phyloP scores from a whole-genome alignment of 495 filamentous ascomycete genomes.

The Ascodesmis nigricans region DNA sequence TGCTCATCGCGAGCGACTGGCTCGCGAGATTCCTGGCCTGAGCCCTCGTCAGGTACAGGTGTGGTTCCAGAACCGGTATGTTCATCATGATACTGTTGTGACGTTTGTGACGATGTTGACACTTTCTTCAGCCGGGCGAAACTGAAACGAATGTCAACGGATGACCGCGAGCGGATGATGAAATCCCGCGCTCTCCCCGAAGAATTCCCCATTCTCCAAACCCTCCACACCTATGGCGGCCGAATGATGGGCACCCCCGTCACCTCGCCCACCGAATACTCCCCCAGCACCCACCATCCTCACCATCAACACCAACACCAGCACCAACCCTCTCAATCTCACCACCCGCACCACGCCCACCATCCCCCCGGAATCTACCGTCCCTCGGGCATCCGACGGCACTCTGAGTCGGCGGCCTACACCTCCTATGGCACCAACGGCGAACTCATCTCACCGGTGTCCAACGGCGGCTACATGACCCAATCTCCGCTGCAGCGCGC shows the following conservation, averaged over 20 bases:
- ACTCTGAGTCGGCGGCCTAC: too few species aligned
- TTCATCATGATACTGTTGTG: constrained; percentile 9
- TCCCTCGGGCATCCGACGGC: too few species aligned
- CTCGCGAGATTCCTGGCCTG: constrained; percentile 77
- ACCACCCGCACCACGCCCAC: constrained; percentile 32
- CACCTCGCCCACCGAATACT: constrained; percentile 21
- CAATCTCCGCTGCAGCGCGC: constrained; percentile 19
- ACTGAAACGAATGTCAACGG: constrained; percentile 77
- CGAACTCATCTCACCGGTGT: constrained; percentile 21
- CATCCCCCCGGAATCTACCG: constrained; percentile 25
- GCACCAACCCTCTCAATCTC: constrained; percentile 16
- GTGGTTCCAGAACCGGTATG: constrained; percentile 95
- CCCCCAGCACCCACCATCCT: constrained; percentile 12
- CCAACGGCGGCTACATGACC: constrained; percentile 19
- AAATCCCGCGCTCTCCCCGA: constrained; percentile 81
- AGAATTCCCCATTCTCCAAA: constrained; percentile 79
- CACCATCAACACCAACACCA: constrained; percentile 19
- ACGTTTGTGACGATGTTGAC: constrained; percentile 1
- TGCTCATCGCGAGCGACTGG: constrained; percentile 71
- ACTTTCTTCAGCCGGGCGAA: constrained; percentile 51
- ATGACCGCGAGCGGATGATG: constrained; percentile 85
- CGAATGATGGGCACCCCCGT: constrained; percentile 23
- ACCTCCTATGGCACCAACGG: too few species aligned
- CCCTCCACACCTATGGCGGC: constrained; percentile 55
- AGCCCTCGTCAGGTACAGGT: constrained; percentile 92